Evolutionary conservation across 352 stramenopile genomes (phyloP), one percentile per base, ranked within the genome.

Genomic region (Phytophthora colocasiae): DNA sequence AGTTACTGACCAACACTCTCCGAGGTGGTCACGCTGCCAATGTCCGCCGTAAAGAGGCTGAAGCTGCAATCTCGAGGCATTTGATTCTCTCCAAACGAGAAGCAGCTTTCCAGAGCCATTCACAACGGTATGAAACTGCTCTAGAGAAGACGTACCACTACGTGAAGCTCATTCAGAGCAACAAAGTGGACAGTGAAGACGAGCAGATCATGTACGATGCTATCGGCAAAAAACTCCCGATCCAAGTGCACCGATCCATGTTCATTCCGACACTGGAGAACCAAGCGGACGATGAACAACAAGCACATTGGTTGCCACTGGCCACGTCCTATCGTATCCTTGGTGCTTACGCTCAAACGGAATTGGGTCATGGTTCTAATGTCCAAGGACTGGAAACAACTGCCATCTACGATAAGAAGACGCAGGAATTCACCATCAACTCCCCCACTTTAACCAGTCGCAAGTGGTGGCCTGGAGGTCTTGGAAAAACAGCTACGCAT

Each of bases 381-480:
- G 57, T 64, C 0, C 57, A 64, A 27, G 57, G 57, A 6, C 38
- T 64, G 26, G 57, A 64, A 47, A 64, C 57, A n/a, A 64, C 34
- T 5, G 57, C 57, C 2, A 17, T 45, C 5, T 64, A 97, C 75
- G 67, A 98, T 41, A 83, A 85, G 43, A 62, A 83, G 12, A 79
- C 67, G 2, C 83, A 98, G 41, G 91, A 97, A 70, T 99, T 95
- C 59, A 75, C 97, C 29, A 90, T 99, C 54, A 65, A 99, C 73
- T 97, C 91, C 11, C 97, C 97, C 0, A 98, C 94, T 22, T 63
- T 98, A 36, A 98, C 95, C 39, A 86, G 79, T 39, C 80, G 82
- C 48, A 99, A 99, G 73, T 98, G 97, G 83, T 99, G 97, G 97
- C 94, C 94, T 6, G 57, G 57, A 6, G 55, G 44, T 48, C 24